Conservation (phyloP, 352 stramenopile species). For the Salisapilia sapeloensis region DNA sequence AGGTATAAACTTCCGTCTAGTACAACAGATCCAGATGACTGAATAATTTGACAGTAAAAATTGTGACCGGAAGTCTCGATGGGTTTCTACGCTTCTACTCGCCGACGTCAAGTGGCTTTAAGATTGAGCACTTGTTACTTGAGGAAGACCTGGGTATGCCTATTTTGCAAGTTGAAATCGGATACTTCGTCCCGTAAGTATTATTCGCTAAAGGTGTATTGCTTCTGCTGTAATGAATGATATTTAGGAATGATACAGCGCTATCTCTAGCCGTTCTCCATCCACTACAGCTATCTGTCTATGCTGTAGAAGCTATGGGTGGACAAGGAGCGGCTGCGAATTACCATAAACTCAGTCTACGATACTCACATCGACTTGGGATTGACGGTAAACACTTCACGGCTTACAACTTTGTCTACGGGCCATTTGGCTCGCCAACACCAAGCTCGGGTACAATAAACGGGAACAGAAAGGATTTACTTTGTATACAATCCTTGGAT, state of each 20-base stretch:
- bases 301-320: constrained; percentile 61
- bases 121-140: constrained; percentile 79
- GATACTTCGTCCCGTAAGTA: constrained; percentile 72
- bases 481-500: constrained; percentile 86
- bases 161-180: constrained; percentile 75
- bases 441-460: constrained; percentile 8
- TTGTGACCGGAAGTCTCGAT: constrained; percentile 78
- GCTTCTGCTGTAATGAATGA: neutral
- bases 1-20: constrained; percentile 15
- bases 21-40: too few relatives aligned
- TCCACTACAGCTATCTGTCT: constrained; percentile 59
- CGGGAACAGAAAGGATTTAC: constrained; percentile 67
- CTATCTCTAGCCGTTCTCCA: constrained; percentile 79
- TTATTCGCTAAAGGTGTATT: neutral
- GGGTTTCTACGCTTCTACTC: constrained; percentile 76
- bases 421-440: constrained; percentile 41
- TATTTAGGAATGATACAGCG: constrained; percentile 24
- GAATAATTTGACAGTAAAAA: constrained; percentile 68
- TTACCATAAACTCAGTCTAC: constrained; percentile 69
- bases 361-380: constrained; percentile 77
- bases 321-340: constrained; percentile 51
- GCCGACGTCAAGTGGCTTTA: constrained; percentile 64
- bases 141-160: constrained; percentile 74
- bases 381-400: constrained; percentile 84
- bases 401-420: constrained; percentile 79